Conservation (phyloP, 2,329 filamentous ascomycete species). For the Pestalotiopsis sp. region DNA sequence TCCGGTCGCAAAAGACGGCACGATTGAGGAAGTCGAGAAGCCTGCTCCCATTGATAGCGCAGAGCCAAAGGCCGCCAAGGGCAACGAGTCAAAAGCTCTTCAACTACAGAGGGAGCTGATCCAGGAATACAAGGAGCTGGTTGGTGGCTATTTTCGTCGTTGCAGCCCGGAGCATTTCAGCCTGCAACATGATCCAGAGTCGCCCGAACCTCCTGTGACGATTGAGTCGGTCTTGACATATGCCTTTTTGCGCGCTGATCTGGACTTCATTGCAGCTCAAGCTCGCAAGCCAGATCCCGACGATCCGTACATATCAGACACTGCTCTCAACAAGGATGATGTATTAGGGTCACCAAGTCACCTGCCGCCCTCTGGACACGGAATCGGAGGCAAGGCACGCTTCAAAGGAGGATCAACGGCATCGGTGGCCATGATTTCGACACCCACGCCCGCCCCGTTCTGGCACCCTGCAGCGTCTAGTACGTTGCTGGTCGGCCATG, state of each 20-base stretch:
- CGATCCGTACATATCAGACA: constrained; percentile 69
- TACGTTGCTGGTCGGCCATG: constrained; percentile 83
- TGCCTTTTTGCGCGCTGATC: constrained; percentile 88
- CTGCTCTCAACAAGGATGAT: constrained; percentile 81
- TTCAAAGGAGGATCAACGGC: constrained; percentile 95
- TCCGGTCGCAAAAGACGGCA: constrained; percentile 30
- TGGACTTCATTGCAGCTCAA: constrained; percentile 91
- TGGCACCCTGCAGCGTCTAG: constrained; percentile 90
- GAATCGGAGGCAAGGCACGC: constrained; percentile 72
- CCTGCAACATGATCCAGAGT: constrained; percentile 32
- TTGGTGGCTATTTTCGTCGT: constrained; percentile 92
- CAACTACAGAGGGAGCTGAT: constrained; percentile 72
- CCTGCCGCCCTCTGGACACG: constrained; percentile 53
- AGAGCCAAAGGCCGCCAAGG: constrained; percentile 47
- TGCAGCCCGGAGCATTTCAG: constrained; percentile 81
- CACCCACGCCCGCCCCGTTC: constrained; percentile 86
- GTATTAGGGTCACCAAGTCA: constrained; percentile 66
- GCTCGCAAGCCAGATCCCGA: constrained; percentile 76
- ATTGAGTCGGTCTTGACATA: constrained; percentile 84
- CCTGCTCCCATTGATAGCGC: constrained; percentile 37
- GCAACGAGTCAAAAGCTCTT: constrained; percentile 59
- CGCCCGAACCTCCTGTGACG: constrained; percentile 47
- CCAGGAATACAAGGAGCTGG: constrained; percentile 74
- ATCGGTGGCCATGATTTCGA: constrained; percentile 86
- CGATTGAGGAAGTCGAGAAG: constrained; percentile 37